phyloP scores from a whole-genome alignment of 305 asterid genomes.

The Stenogyne calaminthoides region DNA sequence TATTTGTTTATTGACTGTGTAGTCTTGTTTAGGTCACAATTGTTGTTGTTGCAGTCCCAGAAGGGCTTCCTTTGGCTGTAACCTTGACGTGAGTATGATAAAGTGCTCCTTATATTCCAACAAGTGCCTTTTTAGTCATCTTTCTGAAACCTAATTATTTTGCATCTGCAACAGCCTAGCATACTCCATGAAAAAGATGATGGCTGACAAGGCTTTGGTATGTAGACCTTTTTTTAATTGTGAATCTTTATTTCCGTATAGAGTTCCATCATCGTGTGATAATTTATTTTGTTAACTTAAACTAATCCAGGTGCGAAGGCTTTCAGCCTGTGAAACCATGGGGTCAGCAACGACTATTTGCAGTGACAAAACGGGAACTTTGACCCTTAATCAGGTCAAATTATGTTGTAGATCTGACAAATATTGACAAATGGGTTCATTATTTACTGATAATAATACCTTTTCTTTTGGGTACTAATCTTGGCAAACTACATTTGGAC shows the following conservation, averaged over 20 bases:
- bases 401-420: slow-evolving; percentile 27
- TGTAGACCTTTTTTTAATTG: not conserved
- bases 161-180: slow-evolving; percentile 68
- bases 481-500: slow-evolving; percentile 20
- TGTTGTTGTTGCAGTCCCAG: slow-evolving; percentile 98
- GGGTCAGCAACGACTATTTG: slow-evolving; percentile 98
- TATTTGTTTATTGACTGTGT: slow-evolving; percentile 39
- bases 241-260: not conserved
- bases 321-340: slow-evolving; percentile 99
- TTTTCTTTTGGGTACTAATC: slow-evolving; percentile 17
- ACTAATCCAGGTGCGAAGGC: slow-evolving; percentile 86
- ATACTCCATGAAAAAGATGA: slow-evolving; percentile 98
- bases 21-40: slow-evolving; percentile 76
- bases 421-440: slow-evolving; percentile 21
- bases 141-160: slow-evolving; percentile 18
- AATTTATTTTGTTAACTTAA: slow-evolving; percentile 24
- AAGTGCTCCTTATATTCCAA: slow-evolving; percentile 1
- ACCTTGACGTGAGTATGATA: slow-evolving; percentile 80
- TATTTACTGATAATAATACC: not conserved
- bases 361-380: slow-evolving; percentile 97
- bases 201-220: slow-evolving; percentile 99
- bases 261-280: slow-evolving; percentile 6
- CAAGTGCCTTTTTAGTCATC: slow-evolving; percentile 18
- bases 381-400: slow-evolving; percentile 88
- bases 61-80: slow-evolving; percentile 98